A percentile compares a stretch with the other conserved stretches of the same genome.
Conservation (phyloP, 345 rosid genomes). For the Camelina laxa region DNA sequence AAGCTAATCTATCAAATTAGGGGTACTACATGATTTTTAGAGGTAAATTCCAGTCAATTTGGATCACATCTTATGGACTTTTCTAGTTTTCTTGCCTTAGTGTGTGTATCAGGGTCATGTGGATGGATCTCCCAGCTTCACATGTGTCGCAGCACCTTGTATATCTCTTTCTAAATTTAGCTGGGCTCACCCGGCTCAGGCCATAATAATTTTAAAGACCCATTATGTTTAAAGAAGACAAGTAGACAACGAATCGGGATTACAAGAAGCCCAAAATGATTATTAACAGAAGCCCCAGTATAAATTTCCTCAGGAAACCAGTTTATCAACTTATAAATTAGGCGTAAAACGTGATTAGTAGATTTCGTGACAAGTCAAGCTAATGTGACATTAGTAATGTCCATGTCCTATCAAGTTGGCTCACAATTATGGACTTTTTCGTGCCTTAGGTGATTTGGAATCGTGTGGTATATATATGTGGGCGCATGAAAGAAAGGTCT, state of each 20-base stretch:
- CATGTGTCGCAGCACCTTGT: background rate
- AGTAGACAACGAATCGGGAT: background rate
- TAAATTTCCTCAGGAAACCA: background rate
- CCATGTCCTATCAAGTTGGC: background rate
- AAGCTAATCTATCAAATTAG: too few species aligned
- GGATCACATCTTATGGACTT: too few species aligned
- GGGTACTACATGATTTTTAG: too few species aligned
- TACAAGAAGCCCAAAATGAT: background rate
- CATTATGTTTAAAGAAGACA: background rate
- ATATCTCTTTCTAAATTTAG: background rate
- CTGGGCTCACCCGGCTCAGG: constrained; percentile 2
- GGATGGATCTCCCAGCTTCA: background rate
- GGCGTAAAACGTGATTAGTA: background rate
- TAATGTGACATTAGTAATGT: background rate
- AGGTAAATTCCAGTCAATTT: too few species aligned
- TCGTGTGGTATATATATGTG: background rate
- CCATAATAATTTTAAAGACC: background rate
- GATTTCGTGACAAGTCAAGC: background rate
- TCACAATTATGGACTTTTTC: background rate
- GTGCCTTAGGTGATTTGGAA: background rate
- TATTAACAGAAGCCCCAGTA: background rate
- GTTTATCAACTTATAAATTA: background rate
- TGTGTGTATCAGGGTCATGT: too few species aligned
- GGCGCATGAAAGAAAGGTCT: background rate
- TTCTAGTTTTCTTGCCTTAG: too few species aligned